Base-by-base conservation (phyloP, 352 stramenopile genomes). In the Aphanomyces stellatus region DNA sequence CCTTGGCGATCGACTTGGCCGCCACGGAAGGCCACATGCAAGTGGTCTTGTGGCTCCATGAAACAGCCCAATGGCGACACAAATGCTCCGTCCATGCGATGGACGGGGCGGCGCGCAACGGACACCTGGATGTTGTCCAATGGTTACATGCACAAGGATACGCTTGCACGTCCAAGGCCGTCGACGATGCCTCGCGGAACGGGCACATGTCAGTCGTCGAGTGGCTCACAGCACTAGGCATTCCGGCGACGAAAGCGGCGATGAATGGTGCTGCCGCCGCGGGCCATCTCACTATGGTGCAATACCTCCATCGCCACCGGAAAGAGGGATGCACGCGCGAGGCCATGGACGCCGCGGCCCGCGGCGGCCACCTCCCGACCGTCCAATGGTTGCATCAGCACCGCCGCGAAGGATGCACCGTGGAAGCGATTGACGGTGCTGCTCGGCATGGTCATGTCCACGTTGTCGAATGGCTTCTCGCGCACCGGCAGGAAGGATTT, bases 401-500 rank as follows among this genome's bases (percentile, higher is more conserved):
- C n/a, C 62, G 69, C 6, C 17, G 25, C 27, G 60, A 71, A 30
- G 53, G 65, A 17, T 51, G 27, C 56, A 71, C 19, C 55, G 57
- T 53, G 28, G 42, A 53, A n/a, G 69, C 69, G 3, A 69, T 74
- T 51, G 65, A 73, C 65, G 70, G 53, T 2, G 69, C 74, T 4
- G 64, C 64, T 28, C 73, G 64, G 65, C 55, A 63, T 37, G 74
- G 71, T 28, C 69, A 76, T 17, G 59, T 77, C 28, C 25, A 71
- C 0, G 41, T 77, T 17, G 64, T 76, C 19, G 60, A 51, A 35
- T 79, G 71, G 71, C 33, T 79, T 7, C 28, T 65, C 2, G 74
- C 60, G 6, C 27, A 76, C 40, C 67, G 33, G 24, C 67, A 17
- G 31, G 67, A 74, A 53, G 24, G 35, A 17, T 68, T 46, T 28